Conservation (phyloP, 495 filamentous ascomycete genomes). For the Neurospora africana region DNA sequence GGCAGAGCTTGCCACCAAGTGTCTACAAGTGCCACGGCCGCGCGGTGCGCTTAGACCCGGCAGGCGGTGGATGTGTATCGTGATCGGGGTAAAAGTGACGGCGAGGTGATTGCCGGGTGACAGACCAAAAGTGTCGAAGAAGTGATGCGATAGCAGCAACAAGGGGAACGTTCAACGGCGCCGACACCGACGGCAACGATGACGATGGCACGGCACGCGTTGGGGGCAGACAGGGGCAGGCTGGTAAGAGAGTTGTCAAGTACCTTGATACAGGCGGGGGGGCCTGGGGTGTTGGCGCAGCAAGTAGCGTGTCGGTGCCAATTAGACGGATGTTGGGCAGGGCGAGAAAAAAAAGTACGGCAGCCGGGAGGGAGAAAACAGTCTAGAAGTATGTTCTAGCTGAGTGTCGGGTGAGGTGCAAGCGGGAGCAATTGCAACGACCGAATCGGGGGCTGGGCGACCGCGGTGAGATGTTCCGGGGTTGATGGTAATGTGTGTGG, state of each 20-base stretch:
- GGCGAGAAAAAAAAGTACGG: background rate
- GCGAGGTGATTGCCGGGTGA: background rate
- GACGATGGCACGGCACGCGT: background rate
- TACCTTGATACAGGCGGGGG: background rate
- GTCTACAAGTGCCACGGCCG: background rate
- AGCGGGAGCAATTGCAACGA: background rate
- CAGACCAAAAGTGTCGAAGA: background rate
- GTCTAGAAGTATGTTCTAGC: background rate
- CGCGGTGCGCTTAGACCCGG: conserved; percentile 18
- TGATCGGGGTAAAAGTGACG: background rate
- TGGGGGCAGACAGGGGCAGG: background rate
- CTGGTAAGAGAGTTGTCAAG: background rate
- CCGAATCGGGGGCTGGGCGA: conserved; percentile 6
- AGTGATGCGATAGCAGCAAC: background rate
- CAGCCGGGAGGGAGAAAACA: background rate
- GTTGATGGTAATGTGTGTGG: background rate
- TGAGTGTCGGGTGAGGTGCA: background rate
- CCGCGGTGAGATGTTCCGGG: conserved; percentile 1
- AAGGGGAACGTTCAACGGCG: background rate
- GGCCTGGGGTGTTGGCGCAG: background rate
- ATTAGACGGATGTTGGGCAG: background rate
- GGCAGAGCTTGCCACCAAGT: background rate
- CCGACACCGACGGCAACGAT: background rate
- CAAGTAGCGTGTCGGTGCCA: background rate
- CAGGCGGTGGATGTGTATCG: conserved; percentile 6